Conservation (phyloP, 345 rosid species). For the Cardamine resedifolia region DNA sequence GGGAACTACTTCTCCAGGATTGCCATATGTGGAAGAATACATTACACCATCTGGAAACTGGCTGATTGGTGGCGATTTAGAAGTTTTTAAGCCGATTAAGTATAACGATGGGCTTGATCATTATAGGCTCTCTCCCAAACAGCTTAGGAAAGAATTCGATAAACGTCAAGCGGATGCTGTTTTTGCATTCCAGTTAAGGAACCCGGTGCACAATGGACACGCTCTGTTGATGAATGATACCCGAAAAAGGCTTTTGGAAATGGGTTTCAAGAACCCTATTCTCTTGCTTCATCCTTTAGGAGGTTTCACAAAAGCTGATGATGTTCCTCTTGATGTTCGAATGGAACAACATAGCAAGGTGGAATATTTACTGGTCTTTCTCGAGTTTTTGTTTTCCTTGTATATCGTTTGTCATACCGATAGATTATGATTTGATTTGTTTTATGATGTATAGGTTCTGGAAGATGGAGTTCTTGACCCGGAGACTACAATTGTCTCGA, state of each 20-base stretch:
- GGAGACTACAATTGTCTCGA: constrained; percentile 83
- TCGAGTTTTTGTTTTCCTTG: background rate
- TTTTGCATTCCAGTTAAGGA: constrained; percentile 92
- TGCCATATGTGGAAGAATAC: constrained; percentile 86
- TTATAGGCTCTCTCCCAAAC: constrained; percentile 83
- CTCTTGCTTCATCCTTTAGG: constrained; percentile 94
- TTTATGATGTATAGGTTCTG: constrained; percentile 53
- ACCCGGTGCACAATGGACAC: constrained; percentile 97
- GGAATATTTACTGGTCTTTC: background rate
- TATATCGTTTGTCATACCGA: background rate
- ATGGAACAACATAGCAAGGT: constrained; percentile 98
- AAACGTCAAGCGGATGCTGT: constrained; percentile 91
- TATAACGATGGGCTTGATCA: constrained; percentile 97
- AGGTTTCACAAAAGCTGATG: constrained; percentile 92
- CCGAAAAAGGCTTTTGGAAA: constrained; percentile 66
- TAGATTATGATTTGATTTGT: background rate
- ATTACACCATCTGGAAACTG: constrained; percentile 83
- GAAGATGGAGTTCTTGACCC: constrained; percentile 95
- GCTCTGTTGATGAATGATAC: constrained; percentile 95
- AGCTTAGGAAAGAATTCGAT: constrained; percentile 80
- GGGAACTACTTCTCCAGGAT: constrained; percentile 89
- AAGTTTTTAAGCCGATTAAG: constrained; percentile 73
- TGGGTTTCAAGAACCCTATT: constrained; percentile 93
- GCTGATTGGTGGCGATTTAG: constrained; percentile 92
- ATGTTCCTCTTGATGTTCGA: constrained; percentile 91